A percentile compares a stretch with the other conserved stretches of the same genome.
These are phyloP conservation scores for Barnettozyma pratensis DNA, from an alignment of 805 yeast species.

Conservation along the genomic window DNA sequence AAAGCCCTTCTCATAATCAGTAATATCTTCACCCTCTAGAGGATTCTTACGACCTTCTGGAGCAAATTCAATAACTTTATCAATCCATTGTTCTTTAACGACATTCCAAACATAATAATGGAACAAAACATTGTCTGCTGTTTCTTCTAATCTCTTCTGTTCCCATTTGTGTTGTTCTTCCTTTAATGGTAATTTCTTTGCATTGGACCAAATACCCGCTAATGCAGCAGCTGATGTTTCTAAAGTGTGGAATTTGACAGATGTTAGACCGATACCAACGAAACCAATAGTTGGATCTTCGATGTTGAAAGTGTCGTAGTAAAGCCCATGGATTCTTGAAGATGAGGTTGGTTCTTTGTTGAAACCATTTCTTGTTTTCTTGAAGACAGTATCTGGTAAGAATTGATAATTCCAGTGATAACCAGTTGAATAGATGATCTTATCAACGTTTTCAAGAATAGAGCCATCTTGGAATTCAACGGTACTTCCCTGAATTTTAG, in stretches of 20 bases:
- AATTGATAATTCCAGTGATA: conserved; percentile 38
- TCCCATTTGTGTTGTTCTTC: conserved; percentile 36
- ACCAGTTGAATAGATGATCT: conserved; percentile 36
- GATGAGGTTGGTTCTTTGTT: conserved; percentile 13
- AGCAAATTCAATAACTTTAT: conserved; percentile 21
- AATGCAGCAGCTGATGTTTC: conserved; percentile 46
- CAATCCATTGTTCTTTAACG: conserved; percentile 26
- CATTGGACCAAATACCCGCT: conserved; percentile 49
- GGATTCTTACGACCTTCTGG: conserved; percentile 29
- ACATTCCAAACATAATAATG: conserved; percentile 29
- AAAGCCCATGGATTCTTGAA: conserved; percentile 35
- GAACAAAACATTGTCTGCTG: conserved; percentile 22
- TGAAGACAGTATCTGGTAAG: conserved; percentile 19
- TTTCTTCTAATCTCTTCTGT: conserved; percentile 19
- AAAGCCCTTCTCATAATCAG: conserved; percentile 3
- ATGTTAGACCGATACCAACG: conserved; percentile 34
- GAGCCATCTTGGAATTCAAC: conserved; percentile 32
- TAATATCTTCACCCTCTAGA: conserved; percentile 16
- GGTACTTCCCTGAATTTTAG: conserved; percentile 23
- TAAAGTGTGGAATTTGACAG: conserved; percentile 43
- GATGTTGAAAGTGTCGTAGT: conserved; percentile 38
- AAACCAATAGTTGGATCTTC: conserved; percentile 42
- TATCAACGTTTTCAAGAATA: conserved; percentile 29
- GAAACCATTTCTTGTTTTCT: conserved; percentile 19
- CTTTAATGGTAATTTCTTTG: conserved; percentile 33